Percentiles rank a stretch among this genome's conserved stretches.
phyloP scores from a whole-genome alignment of 2,329 filamentous ascomycete species.

The Aureobasidium sp. region DNA sequence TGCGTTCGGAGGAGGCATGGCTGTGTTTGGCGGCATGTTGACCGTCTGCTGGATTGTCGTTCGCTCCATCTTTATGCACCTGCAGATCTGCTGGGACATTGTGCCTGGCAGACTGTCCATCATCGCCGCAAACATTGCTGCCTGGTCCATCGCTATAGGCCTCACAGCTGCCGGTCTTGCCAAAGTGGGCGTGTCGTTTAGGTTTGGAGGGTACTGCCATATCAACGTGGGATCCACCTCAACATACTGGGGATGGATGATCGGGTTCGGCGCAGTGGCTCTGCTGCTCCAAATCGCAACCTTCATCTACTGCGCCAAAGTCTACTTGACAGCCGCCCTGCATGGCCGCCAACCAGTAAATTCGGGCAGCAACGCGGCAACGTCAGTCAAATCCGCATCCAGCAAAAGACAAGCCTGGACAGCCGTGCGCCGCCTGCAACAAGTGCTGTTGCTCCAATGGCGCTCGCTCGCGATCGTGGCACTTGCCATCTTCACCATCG shows the following conservation, averaged over 20 bases:
- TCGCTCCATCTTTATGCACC: conserved; percentile 33
- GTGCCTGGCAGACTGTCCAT: conserved; percentile 29
- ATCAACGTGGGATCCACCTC: conserved; percentile 56
- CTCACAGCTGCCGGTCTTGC: conserved; percentile 39
- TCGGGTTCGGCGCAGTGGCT: conserved; percentile 28
- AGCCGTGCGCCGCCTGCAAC: conserved; percentile 64
- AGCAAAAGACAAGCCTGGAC: conserved; percentile 45
- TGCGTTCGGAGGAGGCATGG: conserved; percentile 69
- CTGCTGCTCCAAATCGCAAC: conserved; percentile 31
- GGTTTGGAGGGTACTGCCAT: conserved; percentile 82
- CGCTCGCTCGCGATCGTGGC: conserved; percentile 71
- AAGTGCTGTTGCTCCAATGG: conserved; percentile 78
- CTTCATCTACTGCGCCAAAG: conserved; percentile 31
- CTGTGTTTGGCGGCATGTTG: conserved; percentile 72
- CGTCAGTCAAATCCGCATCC: conserved; percentile 20
- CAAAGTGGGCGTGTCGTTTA: conserved; percentile 32
- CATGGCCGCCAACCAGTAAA: conserved; percentile 16
- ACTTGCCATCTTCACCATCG: conserved; percentile 54
- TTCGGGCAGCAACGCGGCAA: conserved; percentile 16
- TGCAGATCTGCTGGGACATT: conserved; percentile 34
- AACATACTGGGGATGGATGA: conserved; percentile 35
- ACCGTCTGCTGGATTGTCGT: conserved; percentile 73
- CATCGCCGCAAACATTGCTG: conserved; percentile 27
- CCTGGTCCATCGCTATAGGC: conserved; percentile 27
- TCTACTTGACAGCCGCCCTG: conserved; percentile 26